Evolutionary conservation across 108 stramenopile genomes (phyloP), one percentile per base, ranked within the genome.

Genomic region (Aurantiochytrium sp.): DNA sequence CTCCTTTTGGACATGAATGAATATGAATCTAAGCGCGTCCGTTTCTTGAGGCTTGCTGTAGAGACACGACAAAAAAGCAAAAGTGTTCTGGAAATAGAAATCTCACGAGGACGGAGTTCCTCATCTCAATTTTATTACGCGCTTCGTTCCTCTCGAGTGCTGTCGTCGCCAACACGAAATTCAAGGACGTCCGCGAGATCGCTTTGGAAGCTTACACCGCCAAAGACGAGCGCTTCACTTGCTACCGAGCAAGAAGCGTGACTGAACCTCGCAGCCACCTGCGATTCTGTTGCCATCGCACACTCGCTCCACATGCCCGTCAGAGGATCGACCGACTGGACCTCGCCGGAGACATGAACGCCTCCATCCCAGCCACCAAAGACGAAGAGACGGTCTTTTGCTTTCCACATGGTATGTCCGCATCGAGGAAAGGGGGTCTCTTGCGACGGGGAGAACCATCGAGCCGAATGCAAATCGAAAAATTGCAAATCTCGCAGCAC

Each of bases 301-400:
- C 64, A 69, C 35, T 83, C 76, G 6, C 5, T 83, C 76, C 76
- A 83, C 23, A 21, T 83, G 1, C 45, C n/a, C 0, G 49, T 28
- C 0, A 16, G 43, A 0, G 76, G n/a, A 23, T 83, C 51, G 51
- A 83, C 8, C 45, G 28, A 6, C 45, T 10, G 19, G 1, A 18
- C 76, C 6, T 43, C 12, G 45, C 49, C 76, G 10, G 23, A 55
- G 45, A 83, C 76, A 18, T 83, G 6, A 12, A 53, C 23, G 28
- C 76, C 76, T 21, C 76, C 76, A 23, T 83, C 51, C 76, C 76
- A 83, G n/a, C 76, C 76, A 83, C 76, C 76, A 4, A 25, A 83
- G 51, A 83, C 23, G 45, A 83, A 55, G 0, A 83, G 10, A 18
- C 51, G 45, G n/a, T 35, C 76, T 0, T 16, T 12, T 16, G 76